Evolutionary conservation across 75 land plant genomes (phyloP), one percentile per base, ranked within the genome.

Genomic region (Pseudotsuga menziesii): DNA sequence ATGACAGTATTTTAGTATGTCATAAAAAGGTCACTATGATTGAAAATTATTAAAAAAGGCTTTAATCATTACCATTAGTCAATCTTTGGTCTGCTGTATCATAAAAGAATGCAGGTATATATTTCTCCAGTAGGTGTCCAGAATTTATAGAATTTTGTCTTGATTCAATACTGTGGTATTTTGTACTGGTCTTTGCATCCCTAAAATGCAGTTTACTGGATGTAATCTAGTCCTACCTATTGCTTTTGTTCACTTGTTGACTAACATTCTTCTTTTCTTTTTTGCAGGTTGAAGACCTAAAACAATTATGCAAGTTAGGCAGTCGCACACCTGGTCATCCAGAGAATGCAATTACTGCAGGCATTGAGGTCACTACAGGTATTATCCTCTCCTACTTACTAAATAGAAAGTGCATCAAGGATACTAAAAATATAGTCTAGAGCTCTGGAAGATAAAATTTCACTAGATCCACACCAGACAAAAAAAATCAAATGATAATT

Each of bases 361-460:
- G 93, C 9, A 76, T 91, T 62, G 93, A 91, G 80, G 89, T 81
- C 78, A 88, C 93, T 36, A 91, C 93, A 55, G 92, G 92, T 91
- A 75, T 17, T 26, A 25, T 44, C 58, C 36, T 60, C 29, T 74
- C 25, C 75, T 52, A 56, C 15, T 4, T 56, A 27, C 59, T 27
- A 56, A 29, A 75, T 12, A 75, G 32, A 59, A 54, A 58, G 20
- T 4, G 29, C 72, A 41, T 2, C n/a, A 20, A 41, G 3, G 0
- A 17, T 19, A 35, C 16, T 39, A 7, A 67, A 67, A 67, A 7
- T 12, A 58, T 9, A 48, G 9, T 48, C 12, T 11, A 48, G 54
- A 48, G 54, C 12, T 48, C 54, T 48, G 54, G 54, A 48, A 48
- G 54, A 9, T 48, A 3, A 48, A 48, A 48, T 48, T 48, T 48